Conservation (phyloP, 495 filamentous ascomycete genomes). For the Polyplosphaeria fusca region DNA sequence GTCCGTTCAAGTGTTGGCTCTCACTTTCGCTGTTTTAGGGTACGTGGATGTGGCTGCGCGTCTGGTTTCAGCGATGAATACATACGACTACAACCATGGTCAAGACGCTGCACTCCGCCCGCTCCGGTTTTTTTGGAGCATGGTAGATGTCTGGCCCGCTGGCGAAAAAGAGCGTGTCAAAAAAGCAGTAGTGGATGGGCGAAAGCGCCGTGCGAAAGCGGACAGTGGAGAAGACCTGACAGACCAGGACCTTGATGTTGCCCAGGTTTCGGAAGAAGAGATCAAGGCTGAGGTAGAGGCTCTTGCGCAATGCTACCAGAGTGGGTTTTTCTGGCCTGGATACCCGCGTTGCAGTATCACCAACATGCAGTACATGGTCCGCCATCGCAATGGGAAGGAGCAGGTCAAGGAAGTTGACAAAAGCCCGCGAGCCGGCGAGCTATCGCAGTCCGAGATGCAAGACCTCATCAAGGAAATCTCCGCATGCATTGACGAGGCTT, state of each 20-base stretch:
- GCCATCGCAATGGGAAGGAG: background rate
- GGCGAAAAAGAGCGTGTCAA: conserved; percentile 1
- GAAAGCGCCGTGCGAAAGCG: background rate
- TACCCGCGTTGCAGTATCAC: too few relatives aligned
- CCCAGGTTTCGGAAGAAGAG: background rate
- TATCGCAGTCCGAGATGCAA: background rate
- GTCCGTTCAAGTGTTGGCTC: background rate
- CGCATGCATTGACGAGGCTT: background rate
- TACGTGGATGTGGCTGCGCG: background rate
- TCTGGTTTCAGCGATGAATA: background rate
- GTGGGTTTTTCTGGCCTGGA: background rate
- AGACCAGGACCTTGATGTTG: background rate
- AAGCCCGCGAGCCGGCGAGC: background rate
- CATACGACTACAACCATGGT: background rate
- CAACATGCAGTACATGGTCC: too few relatives aligned
- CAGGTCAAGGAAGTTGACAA: too few relatives aligned
- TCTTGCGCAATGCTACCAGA: background rate
- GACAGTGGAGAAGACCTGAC: background rate
- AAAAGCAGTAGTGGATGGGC: background rate
- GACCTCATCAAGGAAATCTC: background rate
- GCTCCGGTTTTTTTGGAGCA: background rate
- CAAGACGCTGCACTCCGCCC: background rate
- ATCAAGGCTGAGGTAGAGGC: background rate
- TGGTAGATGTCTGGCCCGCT: background rate
- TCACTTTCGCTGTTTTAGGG: background rate